Base-by-base conservation (phyloP, 768 basidiomycete genomes). In the Fomitopsis serialis region DNA sequence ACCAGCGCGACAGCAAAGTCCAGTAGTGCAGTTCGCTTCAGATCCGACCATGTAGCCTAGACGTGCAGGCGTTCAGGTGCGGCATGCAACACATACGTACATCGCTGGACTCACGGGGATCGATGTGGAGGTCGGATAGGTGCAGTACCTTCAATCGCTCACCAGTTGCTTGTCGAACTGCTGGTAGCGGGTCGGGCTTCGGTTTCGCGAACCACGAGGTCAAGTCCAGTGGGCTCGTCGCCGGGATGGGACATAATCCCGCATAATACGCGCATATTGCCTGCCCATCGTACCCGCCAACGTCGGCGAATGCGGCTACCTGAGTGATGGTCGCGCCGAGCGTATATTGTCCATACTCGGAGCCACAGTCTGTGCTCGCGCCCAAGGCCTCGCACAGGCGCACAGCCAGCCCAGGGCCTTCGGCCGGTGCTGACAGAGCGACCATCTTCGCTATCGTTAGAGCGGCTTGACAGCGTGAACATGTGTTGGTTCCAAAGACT, bases 171-270 rank as follows among this genome's bases (percentile, higher is more conserved):
- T 74, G 73, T 65, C 76, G 85, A 0, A 74, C 73, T 10, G 72
- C 54, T 17, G 85, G 85, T 11, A 83, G 74, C 2, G 82, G 82
- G 27, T 77, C 74, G 1, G 88, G 88, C 63, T 90, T 91, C 1
- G 87, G 85, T 65, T 87, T 89, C 25, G 78, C 72, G 67, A 90
- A 90, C 84, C 87, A 90, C 12, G 70, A 70, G 0, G 78, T 82
- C 29, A 84, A 62, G 61, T 91, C 77, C 58, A 91, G 72, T 3
- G 84, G 74, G 7, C 80, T 67, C 2, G 85, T 78, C 0, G 78
- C 72, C 7, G 85, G 81, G 19, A 76, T 69, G 2, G 84, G 70
- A 61, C 87, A 88, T 53, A 79, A 59, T 13, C 15, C 65, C 52
- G 15, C 84, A 65, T 64, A 87, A 84, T 64, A 81, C 78, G 43